Evolutionary conservation across 2,329 filamentous ascomycete species (phyloP), one percentile per base, ranked within the genome.

Genomic region (Xylaria sp.): DNA sequence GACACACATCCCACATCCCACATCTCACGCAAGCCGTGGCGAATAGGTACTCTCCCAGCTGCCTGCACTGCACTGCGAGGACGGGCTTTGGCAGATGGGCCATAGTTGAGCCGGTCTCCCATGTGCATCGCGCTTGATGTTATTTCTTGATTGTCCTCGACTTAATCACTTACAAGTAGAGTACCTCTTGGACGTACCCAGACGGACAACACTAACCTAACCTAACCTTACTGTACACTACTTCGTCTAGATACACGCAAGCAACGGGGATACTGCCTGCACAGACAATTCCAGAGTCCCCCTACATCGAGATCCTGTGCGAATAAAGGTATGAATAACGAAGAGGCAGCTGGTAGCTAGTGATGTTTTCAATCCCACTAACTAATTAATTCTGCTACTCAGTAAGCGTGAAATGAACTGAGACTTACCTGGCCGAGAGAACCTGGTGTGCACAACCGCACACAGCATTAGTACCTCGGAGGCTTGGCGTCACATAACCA

Each of bases 401-500:
- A n/a, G n/a, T n/a, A 59, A 54, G 37, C 42, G 32, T 18, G 23
- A 25, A 40, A 8, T 21, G 37, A 60, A 63, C 60, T 58, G 54
- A 62, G 54, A 68, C 69, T 25, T 23, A 68, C 69, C 13, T 23
- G 44, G 21, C 21, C 44, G 8, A 48, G 44, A 50, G 66, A 66
- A 66, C 10, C 47, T n/a, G 5, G 50, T 29, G 55, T 27, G 29
- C 68, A 71, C 67, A 69, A 37, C 29, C 18, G 27, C 13, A 29
- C 63, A 66, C 59, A 66, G 63, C 68, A 62, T 48, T 68, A 65
- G 63, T 66, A 64, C 50, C 54, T 60, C 29, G 40, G 51, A 47
- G 63, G 61, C 73, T 75, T 75, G 75, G 75, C 73, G 71, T 76
- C 72, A 73, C 74, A 74, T 74, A 76, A 74, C 73, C 73, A 74